A percentile compares a stretch with the other conserved stretches of the same genome.
These are phyloP conservation scores for Lactarius pseudohatsudake DNA, from an alignment of 768 basidiomycete genomes.

Conservation along the genomic window DNA sequence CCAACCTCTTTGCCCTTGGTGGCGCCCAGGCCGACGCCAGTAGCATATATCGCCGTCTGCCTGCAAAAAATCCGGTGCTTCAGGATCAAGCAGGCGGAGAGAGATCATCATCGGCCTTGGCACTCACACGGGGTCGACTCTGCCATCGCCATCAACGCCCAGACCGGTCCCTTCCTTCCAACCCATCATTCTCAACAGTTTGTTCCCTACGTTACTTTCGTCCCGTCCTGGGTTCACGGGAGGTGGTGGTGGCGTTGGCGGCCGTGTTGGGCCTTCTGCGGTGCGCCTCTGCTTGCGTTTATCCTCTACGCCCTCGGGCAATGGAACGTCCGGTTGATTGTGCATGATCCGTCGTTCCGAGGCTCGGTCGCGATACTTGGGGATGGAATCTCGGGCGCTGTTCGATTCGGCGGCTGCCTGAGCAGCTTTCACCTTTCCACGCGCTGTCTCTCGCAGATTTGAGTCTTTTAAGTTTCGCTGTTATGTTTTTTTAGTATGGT, in stretches of 20 bases:
- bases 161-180: constrained; percentile 91
- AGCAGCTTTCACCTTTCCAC: constrained; percentile 56
- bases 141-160: constrained; percentile 77
- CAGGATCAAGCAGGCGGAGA: constrained; percentile 4
- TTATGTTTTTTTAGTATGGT: constrained; percentile 12
- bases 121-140: constrained; percentile 84
- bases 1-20: constrained; percentile 84
- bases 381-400: constrained; percentile 41
- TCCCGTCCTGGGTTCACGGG: constrained; percentile 75
- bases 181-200: constrained; percentile 95
- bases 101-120: not conserved
- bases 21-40: constrained; percentile 89
- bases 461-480: constrained; percentile 87
- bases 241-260: constrained; percentile 61
- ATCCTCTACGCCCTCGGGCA: constrained; percentile 50
- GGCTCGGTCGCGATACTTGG: constrained; percentile 95
- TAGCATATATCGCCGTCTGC: constrained; percentile 81
- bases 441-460: constrained; percentile 69
- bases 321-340: constrained; percentile 86
- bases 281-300: constrained; percentile 45
- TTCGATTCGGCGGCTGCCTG: constrained; percentile 39
- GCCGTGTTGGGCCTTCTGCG: constrained; percentile 62
- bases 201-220: constrained; percentile 86
- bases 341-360: constrained; percentile 87
- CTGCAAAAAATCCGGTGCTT: constrained; percentile 40